These are phyloP conservation scores for Trichoderma atrobrunneum DNA, from an alignment of 2,329 filamentous ascomycete genomes.

Conservation along the genomic window DNA sequence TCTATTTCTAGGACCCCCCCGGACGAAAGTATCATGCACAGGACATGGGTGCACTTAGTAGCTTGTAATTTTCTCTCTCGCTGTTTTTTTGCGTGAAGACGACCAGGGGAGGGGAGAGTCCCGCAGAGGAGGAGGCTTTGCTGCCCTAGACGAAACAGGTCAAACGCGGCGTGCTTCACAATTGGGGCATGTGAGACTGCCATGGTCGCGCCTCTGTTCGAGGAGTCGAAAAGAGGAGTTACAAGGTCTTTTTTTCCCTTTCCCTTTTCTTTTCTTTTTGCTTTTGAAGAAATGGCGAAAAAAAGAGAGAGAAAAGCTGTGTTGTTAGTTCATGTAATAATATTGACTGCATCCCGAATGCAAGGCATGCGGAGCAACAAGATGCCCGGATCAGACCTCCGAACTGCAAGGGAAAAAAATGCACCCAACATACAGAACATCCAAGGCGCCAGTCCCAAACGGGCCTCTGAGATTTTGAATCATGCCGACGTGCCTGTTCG, in stretches of 20 bases:
- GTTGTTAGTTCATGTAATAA: not conserved
- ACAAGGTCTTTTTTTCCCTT: not conserved
- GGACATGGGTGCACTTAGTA: not conserved
- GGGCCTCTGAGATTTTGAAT: not conserved
- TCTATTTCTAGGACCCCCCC: not conserved
- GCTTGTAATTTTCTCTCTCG: not conserved
- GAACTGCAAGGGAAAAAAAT: not conserved
- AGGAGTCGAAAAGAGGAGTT: not conserved
- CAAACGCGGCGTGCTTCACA: slow-evolving; percentile 13
- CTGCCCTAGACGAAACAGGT: slow-evolving; percentile 4
- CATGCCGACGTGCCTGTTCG: not conserved
- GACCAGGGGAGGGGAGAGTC: not conserved
- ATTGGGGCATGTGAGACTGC: slow-evolving; percentile 15
- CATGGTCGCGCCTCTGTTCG: slow-evolving; percentile 9
- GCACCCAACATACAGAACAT: not conserved
- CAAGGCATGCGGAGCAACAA: slow-evolving; percentile 3
- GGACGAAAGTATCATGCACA: not conserved
- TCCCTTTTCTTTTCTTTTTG: not conserved
- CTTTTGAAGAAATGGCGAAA: not conserved
- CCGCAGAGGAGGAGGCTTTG: not conserved
- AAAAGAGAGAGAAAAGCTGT: not conserved
- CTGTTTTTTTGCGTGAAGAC: not conserved
- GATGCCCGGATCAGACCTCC: not conserved
- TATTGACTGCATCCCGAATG: not conserved
- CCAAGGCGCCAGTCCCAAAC: not conserved